A percentile compares a stretch with the other conserved stretches of the same genome.
These are phyloP conservation scores for Tulasnella sp. DNA, from an alignment of 768 basidiomycete genomes.

Conservation along the genomic window DNA sequence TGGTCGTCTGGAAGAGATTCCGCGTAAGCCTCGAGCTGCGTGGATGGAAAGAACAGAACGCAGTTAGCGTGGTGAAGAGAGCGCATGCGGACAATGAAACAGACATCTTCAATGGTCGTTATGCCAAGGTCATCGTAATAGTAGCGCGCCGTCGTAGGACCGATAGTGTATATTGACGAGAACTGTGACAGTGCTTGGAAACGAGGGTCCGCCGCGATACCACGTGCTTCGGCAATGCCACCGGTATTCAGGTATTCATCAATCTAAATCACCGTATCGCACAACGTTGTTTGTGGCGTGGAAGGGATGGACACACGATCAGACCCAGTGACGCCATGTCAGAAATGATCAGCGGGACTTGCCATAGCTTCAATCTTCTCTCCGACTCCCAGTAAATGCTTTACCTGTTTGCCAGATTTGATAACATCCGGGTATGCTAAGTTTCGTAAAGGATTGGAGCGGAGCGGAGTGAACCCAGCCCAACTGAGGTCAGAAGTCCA, in stretches of 20 bases:
- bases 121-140: slow-evolving; percentile 14
- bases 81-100: neutral
- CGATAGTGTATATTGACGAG: slow-evolving; percentile 61
- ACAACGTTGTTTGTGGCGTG: neutral
- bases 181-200: slow-evolving; percentile 63
- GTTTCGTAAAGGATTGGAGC: neutral
- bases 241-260: slow-evolving; percentile 57
- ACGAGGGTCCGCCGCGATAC: slow-evolving; percentile 58
- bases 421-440: slow-evolving; percentile 32
- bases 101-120: slow-evolving; percentile 10
- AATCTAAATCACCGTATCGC: slow-evolving; percentile 42
- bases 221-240: slow-evolving; percentile 60
- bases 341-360: neutral
- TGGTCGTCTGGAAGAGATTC: slow-evolving; percentile 16
- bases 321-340: no score
- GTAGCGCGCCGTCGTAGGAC: slow-evolving; percentile 33
- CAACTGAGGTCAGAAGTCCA: slow-evolving; percentile 1
- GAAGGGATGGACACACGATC: neutral
- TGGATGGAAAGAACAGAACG: no score
- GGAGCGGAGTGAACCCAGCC: neutral
- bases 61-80: no score
- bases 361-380: slow-evolving; percentile 40
- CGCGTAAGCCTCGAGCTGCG: slow-evolving; percentile 15
- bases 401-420: slow-evolving; percentile 27
- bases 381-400: slow-evolving; percentile 39